A percentile compares a stretch with the other conserved stretches of the same genome.
Conservation (phyloP, 2,329 filamentous ascomycete genomes). For the Phialophora expanda region DNA sequence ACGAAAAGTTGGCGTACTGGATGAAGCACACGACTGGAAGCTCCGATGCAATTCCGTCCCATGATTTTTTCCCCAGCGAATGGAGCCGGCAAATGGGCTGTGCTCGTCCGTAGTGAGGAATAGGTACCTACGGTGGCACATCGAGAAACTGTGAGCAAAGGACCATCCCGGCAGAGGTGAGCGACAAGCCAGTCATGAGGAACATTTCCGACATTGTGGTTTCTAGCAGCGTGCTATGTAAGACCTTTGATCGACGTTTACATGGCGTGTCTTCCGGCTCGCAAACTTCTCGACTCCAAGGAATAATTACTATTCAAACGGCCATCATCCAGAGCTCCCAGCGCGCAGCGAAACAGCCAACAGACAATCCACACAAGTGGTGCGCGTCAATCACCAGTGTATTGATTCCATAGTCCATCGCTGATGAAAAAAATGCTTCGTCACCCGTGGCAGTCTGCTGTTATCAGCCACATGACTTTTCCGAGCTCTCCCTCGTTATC, state of each 20-base stretch:
- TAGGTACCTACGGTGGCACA: too few relatives aligned
- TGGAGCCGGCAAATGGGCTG: background rate
- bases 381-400: background rate
- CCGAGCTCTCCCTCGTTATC: background rate
- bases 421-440: background rate
- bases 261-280: background rate
- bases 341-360: background rate
- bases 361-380: background rate
- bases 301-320: background rate
- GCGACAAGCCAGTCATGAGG: background rate
- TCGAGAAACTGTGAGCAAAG: background rate
- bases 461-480: background rate
- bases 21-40: slow-evolving; percentile 22
- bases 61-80: background rate
- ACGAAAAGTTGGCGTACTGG: background rate
- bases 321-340: background rate
- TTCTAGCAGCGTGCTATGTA: background rate
- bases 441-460: background rate
- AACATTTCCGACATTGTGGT: background rate
- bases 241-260: background rate
- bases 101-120: background rate
- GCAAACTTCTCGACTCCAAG: background rate
- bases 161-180: too few relatives aligned
- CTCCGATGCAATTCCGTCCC: slow-evolving; percentile 19
- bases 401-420: background rate